Evolutionary conservation across 2,329 filamentous ascomycete genomes (phyloP), one percentile per base, ranked within the genome.

Genomic region (Beauveria sp.): DNA sequence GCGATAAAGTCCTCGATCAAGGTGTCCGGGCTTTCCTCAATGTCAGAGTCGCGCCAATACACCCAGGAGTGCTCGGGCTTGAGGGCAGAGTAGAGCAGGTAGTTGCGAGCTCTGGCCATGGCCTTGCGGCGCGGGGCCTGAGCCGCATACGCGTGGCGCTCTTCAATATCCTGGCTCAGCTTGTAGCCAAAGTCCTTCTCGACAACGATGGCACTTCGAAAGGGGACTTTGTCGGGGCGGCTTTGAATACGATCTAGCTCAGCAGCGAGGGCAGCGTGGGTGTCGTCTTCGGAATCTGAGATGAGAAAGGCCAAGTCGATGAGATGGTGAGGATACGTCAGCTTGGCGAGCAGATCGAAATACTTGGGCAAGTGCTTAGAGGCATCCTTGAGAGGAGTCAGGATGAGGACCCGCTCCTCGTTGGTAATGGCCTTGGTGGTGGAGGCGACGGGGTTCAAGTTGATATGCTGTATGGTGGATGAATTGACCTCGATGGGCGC

Each of bases 61-160:
- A 97, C 92, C 94, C 94, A 99, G 9, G 92, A 93, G 72, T 99
- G 94, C 64, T 97, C 92, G 0, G 92, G 86, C 78, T 96, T 96
- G 69, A 99, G 72, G 3, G 94, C 88, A 0, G 91, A 81, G 37
- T 86, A 84, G 2, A 99, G 84, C 22, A 99, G 81, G 74, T 96
- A 99, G 74, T 99, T 99, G 67, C 94, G 85, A 30, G 94, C 94
- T 67, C 83, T 86, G 51, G 89, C 94, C 84, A 99, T 92, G 41
- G 88, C 86, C 77, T 93, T 97, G 66, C 94, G 86, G 65, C 94
- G 85, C 6, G 93, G 92, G 1, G 88, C 94, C 71, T 99, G 94
- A 2, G 91, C 92, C 62, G 85, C 86, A 69, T 92, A 97, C 0
- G 85, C 85, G 72, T 99, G 94, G 66, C 92, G 84, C 66, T 94